phyloP scores from a whole-genome alignment of 2,329 filamentous ascomycete genomes.

The Stagonosporopsis rhizophila region DNA sequence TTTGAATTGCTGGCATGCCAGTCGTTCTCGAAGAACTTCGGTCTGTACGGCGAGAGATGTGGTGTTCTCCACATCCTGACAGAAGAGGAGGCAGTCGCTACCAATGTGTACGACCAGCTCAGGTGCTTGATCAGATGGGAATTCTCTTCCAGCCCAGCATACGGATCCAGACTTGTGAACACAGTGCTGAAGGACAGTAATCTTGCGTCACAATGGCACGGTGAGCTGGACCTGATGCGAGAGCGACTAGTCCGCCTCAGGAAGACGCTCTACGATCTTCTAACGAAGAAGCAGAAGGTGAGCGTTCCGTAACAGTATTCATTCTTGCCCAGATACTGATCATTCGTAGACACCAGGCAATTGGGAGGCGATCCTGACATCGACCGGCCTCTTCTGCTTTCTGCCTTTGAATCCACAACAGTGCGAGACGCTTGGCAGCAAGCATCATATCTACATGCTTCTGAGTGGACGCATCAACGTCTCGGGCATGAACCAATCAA shows the following conservation, averaged over 20 bases:
- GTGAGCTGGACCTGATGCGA: constrained; percentile 23
- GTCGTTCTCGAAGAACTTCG: constrained; percentile 53
- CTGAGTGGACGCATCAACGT: constrained; percentile 36
- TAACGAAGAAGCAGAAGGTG: constrained; percentile 23
- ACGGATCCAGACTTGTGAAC: constrained; percentile 35
- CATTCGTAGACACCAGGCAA: constrained; percentile 27
- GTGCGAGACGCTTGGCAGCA: constrained; percentile 20
- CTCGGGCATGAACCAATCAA: constrained; percentile 30
- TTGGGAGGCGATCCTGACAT: constrained; percentile 26
- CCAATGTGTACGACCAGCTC: constrained; percentile 36
- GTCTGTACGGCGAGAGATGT: constrained; percentile 47
- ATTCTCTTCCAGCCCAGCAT: constrained; percentile 40
- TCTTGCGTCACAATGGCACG: constrained; percentile 22
- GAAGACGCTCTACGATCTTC: constrained; percentile 12
- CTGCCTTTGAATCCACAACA: constrained; percentile 25
- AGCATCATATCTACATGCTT: constrained; percentile 34
- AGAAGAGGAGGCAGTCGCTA: constrained; percentile 17
- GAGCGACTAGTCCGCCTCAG: constrained; percentile 21
- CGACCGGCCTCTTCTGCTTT: constrained; percentile 34
- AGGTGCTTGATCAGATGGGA: constrained; percentile 39
- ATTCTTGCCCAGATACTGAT: constrained; percentile 3
- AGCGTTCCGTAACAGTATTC: not conserved
- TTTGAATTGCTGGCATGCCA: constrained; percentile 47
- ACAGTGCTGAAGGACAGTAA: constrained; percentile 24
- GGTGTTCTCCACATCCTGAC: constrained; percentile 42